Evolutionary conservation across 306 rosid species (phyloP), one percentile per base, ranked within the genome.

Genomic region (Mimosa bimucronata): DNA sequence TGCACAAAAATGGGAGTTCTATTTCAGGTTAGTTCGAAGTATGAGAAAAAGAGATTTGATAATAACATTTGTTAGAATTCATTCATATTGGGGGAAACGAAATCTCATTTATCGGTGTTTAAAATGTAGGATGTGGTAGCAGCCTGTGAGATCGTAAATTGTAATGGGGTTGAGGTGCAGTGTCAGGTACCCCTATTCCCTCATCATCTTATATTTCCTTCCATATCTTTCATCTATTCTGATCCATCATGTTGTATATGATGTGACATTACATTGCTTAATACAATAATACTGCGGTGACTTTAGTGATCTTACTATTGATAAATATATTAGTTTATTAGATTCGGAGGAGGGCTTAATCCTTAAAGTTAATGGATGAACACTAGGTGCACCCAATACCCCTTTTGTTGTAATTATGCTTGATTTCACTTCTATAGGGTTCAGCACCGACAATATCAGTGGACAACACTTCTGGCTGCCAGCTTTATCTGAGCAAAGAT

Each of bases 361-460:
- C n/a, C n/a, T n/a, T n/a, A n/a, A n/a, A n/a, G n/a, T n/a, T n/a
- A n/a, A n/a, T n/a, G n/a, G n/a, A n/a, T n/a, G n/a, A n/a, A n/a
- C n/a, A n/a, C n/a, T n/a, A n/a, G n/a, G n/a, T n/a, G n/a, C n/a
- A n/a, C n/a, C n/a, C n/a, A n/a, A n/a, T n/a, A n/a, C n/a, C n/a
- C n/a, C n/a, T n/a, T n/a, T n/a, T 11, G 9, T 74, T 60, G 10
- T 61, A 79, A 46, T 87, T 29, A 61, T 38, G 52, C 46, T 67
- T 55, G 52, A 75, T 82, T 79, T 82, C 58, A 44, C 78, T 78
- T 62, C 76, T 84, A 28, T 21, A 95, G 98, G 98, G 98, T 60
- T 86, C 92, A 0, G 96, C 99, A 71, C 99, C 99, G 48, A 95
- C 99, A 74, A 94, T 95, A 76, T 90, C 93, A 6, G 94, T 95